Conservation (phyloP, 2,329 filamentous ascomycete species). For the Diplodia mutila region DNA sequence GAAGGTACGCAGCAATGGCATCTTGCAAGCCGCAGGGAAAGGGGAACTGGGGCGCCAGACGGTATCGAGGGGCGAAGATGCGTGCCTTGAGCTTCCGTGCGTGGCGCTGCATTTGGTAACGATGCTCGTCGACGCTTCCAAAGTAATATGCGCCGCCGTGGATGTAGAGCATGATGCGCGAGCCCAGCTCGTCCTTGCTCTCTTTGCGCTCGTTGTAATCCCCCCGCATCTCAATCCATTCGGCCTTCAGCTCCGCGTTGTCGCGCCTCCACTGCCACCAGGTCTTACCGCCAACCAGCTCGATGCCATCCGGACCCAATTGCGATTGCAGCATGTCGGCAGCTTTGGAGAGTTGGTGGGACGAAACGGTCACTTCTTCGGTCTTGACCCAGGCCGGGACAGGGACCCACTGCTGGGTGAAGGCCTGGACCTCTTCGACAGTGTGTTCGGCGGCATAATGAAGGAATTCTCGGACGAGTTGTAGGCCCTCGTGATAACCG, state of each 20-base stretch:
- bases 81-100: slow-evolving; percentile 90
- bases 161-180: slow-evolving; percentile 87
- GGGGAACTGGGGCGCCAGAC: slow-evolving; percentile 89
- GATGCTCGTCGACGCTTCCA: slow-evolving; percentile 91
- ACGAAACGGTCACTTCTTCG: slow-evolving; percentile 68
- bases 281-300: slow-evolving; percentile 82
- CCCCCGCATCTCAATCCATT: slow-evolving; percentile 95
- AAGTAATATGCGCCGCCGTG: slow-evolving; percentile 97
- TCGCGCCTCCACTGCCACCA: slow-evolving; percentile 72
- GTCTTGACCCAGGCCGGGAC: slow-evolving; percentile 85
- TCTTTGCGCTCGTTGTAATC: slow-evolving; percentile 76
- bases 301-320: slow-evolving; percentile 73
- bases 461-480: slow-evolving; percentile 85
- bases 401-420: slow-evolving; percentile 90
- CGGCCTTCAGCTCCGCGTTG: slow-evolving; percentile 69
- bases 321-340: slow-evolving; percentile 71
- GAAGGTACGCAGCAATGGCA: slow-evolving; percentile 84
- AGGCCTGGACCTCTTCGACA: slow-evolving; percentile 89
- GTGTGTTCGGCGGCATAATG: slow-evolving; percentile 83
- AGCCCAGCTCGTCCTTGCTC: slow-evolving; percentile 58
- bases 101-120: slow-evolving; percentile 97
- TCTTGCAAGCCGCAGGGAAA: slow-evolving; percentile 94
- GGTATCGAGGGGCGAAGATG: slow-evolving; percentile 83
- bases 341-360: slow-evolving; percentile 62
- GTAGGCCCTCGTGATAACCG: slow-evolving; percentile 90